Conservation (phyloP, 192 early-diverging fungal species). For the Dissophora ornata region DNA sequence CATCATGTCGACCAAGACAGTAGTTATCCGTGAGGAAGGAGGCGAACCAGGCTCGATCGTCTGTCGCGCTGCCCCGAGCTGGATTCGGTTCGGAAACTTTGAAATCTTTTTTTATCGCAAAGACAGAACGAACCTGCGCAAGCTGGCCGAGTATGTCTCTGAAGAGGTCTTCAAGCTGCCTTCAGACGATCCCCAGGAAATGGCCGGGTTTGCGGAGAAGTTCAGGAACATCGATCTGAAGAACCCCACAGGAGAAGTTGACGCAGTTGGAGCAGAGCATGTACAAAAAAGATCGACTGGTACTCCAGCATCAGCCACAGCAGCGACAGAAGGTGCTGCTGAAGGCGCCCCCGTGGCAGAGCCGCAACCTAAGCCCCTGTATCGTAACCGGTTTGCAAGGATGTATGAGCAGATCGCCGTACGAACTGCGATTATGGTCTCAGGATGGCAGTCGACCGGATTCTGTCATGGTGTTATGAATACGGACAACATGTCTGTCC, state of each 20-base stretch:
- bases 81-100: slow-evolving; percentile 91
- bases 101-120: slow-evolving; percentile 81
- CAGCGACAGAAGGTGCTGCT: slow-evolving; percentile 1
- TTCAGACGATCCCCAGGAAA: slow-evolving; percentile 30
- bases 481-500: slow-evolving; percentile 91
- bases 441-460: slow-evolving; percentile 82
- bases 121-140: slow-evolving; percentile 62
- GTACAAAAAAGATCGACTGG: not conserved
- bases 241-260: not conserved
- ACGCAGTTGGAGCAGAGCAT: not conserved
- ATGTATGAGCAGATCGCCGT: slow-evolving; percentile 68
- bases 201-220: slow-evolving; percentile 14
- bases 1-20: slow-evolving; percentile 70
- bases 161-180: slow-evolving; percentile 63
- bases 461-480: slow-evolving; percentile 93
- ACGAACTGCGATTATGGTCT: slow-evolving; percentile 78
- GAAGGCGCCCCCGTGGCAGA: slow-evolving; percentile 3
- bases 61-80: slow-evolving; percentile 77
- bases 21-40: slow-evolving; percentile 73
- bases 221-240: slow-evolving; percentile 5
- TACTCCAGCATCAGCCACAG: not conserved
- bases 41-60: slow-evolving; percentile 83
- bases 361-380: slow-evolving; percentile 6
- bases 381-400: slow-evolving; percentile 66
- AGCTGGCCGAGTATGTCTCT: slow-evolving; percentile 81